Conservation (phyloP, 2,329 filamentous ascomycete genomes). For the Cercospora sp. region DNA sequence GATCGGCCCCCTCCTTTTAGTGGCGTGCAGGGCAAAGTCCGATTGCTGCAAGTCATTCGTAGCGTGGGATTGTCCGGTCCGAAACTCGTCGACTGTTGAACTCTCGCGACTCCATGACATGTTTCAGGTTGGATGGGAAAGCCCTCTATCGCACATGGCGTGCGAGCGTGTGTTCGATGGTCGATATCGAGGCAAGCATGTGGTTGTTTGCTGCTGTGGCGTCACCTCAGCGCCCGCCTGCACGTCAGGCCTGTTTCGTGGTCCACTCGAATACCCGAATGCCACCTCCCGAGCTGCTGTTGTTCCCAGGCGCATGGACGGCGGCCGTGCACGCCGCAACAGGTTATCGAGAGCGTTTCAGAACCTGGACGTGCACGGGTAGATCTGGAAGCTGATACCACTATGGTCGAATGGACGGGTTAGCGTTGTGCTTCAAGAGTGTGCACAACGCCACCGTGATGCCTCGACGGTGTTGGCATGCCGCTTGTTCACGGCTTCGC, state of each 20-base stretch:
- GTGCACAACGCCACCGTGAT: not conserved
- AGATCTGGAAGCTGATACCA: slow-evolving; percentile 1
- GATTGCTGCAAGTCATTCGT: slow-evolving; percentile 23
- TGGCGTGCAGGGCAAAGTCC: slow-evolving; percentile 16
- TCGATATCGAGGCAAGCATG: not conserved
- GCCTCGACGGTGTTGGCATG: not conserved
- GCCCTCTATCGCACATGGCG: slow-evolving; percentile 8
- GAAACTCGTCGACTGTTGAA: slow-evolving; percentile 3
- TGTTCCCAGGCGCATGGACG: slow-evolving; percentile 9
- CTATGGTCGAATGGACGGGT: not conserved
- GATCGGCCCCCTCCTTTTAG: slow-evolving; percentile 9
- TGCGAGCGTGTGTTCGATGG: not conserved
- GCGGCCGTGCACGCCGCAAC: slow-evolving; percentile 4
- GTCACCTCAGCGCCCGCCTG: slow-evolving; percentile 11
- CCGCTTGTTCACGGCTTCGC: not conserved
- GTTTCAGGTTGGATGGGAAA: slow-evolving; percentile 11
- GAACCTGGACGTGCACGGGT: not conserved
- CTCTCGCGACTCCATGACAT: slow-evolving; percentile 8
- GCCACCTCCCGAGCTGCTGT: slow-evolving; percentile 20
- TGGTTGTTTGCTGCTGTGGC: slow-evolving; percentile 26
- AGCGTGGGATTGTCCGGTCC: slow-evolving; percentile 11
- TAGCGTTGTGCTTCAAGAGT: not conserved
- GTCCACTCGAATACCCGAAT: slow-evolving; percentile 14
- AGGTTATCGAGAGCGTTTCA: not conserved
- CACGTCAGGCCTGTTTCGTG: slow-evolving; percentile 24